These are phyloP conservation scores for Phlyctochytrium planicorne DNA, from an alignment of 192 early-diverging fungal genomes.

Conservation along the genomic window DNA sequence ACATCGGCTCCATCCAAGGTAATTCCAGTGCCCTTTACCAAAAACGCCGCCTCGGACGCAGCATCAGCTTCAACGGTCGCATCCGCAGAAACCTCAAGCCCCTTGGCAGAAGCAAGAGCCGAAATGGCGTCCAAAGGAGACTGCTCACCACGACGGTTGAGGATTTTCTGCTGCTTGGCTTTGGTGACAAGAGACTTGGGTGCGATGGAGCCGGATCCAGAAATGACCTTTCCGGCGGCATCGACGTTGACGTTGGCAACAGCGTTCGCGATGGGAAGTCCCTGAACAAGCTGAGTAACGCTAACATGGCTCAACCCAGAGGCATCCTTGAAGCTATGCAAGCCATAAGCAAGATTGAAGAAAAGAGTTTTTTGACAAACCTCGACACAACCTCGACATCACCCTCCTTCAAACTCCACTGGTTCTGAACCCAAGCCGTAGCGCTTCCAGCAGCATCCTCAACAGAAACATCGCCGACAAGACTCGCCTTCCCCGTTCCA, in stretches of 20 bases:
- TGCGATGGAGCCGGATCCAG: not conserved
- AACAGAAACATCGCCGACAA: not conserved
- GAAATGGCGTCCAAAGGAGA: not conserved
- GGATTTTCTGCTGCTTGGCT: not conserved
- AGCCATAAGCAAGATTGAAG: no score
- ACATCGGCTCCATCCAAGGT: not conserved
- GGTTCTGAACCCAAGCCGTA: not conserved
- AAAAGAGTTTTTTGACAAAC: no score
- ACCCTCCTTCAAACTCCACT: not conserved
- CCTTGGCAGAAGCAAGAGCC: not conserved
- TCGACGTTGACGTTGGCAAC: constrained; percentile 78
- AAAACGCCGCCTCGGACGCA: not conserved
- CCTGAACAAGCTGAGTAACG: constrained; percentile 60
- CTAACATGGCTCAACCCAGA: constrained; percentile 55
- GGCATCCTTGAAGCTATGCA: no score
- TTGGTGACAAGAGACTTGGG: not conserved
- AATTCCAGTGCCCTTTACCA: not conserved
- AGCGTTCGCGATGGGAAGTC: constrained; percentile 67
- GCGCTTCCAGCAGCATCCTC: not conserved
- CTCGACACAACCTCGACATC: not conserved
- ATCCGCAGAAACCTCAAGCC: not conserved
- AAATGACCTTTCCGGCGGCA: constrained; percentile 38
- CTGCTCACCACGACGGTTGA: not conserved
- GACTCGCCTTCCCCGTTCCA: not conserved
- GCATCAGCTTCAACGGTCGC: not conserved